Base-by-base conservation (phyloP, 2,329 filamentous ascomycete species). In the Penicillium sp. region DNA sequence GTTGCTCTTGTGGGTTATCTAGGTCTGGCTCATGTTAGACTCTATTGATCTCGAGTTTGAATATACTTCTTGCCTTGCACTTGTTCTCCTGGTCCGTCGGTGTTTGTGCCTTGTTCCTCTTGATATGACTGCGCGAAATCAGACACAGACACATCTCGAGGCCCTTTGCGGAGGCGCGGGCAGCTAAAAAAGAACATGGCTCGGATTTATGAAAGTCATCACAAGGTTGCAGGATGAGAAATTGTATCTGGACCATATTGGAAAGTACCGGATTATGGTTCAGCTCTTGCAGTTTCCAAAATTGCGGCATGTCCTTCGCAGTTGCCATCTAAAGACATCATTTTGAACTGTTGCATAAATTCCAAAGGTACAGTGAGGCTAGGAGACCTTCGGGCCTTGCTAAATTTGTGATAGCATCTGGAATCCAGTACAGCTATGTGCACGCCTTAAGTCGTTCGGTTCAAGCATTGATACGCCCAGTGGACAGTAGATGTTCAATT, bases 161-260 rank as follows among this genome's bases (percentile, higher is more conserved):
- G 56, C 27, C 46, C 50, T 47, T 57, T 63, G 52, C 63, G 51
- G 54, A 67, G 61, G 38, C 59, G 63, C 36, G 64, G 67, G 43
- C 67, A 70, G 21, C 60, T 48, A 38, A 69, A 48, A 18, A 68
- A 57, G 5, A 62, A 50, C 64, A 67, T 69, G 5, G n/a, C 16
- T 27, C 24, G 8, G 41, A 18, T 29, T 4, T 29, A 13, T n/a
- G 27, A 36, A 24, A 5, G 31, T 43, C 22, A 27, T 40, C 18
- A 18, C 18, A 18, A 18, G 18, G 18, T 18, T 40, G 16, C 38
- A 40, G 38, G 16, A 40, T 21, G 38, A 18, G 16, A 13, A 21
- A 21, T 21, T 4, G 32, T 5, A 11, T 6, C 10, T 16, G 4
- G 18, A 1, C 7, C 7, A 3, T 21, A 40, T 40, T 3, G n/a